These are phyloP conservation scores for Lavandula angustifolia DNA, from an alignment of 257 asterid species.

Conservation along the genomic window DNA sequence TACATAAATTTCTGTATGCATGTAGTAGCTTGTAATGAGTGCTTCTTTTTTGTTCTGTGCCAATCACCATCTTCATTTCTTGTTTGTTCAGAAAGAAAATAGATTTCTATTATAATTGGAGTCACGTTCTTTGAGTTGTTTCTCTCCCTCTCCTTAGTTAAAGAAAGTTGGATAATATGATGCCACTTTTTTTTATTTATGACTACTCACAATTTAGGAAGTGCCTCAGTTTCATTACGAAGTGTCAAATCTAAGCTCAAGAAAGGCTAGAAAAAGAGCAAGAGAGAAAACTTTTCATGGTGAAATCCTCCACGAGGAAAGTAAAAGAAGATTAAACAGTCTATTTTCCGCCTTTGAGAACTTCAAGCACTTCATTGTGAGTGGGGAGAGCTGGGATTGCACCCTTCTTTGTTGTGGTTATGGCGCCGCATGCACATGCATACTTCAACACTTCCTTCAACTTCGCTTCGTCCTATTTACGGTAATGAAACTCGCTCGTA, in stretches of 20 bases:
- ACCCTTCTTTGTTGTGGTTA: constrained; percentile 92
- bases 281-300: constrained; percentile 13
- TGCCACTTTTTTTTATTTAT: constrained; percentile 23
- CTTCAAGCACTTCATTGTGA: constrained; percentile 50
- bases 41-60: neutral
- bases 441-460: constrained; percentile 75
- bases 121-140: neutral
- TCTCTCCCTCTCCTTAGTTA: neutral
- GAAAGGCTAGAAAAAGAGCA: neutral
- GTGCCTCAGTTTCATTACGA: constrained; percentile 32
- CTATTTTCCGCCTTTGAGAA: constrained; percentile 33
- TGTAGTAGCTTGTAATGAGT: constrained; percentile 4
- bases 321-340: neutral
- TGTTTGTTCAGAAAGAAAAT: neutral
- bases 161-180: neutral
- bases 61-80: no score
- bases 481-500: no score
- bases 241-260: constrained; percentile 13
- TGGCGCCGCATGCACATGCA: constrained; percentile 95
- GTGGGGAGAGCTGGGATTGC: constrained; percentile 94
- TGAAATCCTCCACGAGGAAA: neutral
- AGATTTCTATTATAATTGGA: neutral
- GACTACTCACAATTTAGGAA: constrained; percentile 25
- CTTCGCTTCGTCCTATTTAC: constrained; percentile 61
- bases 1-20: constrained; percentile 10